Evolutionary conservation across 2,329 filamentous ascomycete species (phyloP).

Genomic region (Trichoderma hamatum): DNA sequence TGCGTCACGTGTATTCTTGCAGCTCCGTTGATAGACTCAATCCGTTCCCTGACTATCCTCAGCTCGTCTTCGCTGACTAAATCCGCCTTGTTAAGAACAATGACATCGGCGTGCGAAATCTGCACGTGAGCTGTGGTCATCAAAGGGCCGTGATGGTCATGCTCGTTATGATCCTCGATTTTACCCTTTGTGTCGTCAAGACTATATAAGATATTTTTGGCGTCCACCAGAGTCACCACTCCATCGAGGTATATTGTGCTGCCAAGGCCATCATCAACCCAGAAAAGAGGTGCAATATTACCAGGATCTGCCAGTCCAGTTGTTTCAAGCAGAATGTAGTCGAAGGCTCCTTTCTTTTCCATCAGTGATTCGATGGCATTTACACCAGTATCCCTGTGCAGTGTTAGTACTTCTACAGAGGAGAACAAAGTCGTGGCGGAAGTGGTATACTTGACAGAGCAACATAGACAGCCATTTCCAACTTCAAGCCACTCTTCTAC

Average conservation of each 20-base stretch:
- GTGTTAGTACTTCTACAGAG: background rate
- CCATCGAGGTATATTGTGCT: constrained; percentile 96
- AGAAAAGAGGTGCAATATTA: constrained; percentile 93
- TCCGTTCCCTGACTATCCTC: constrained; percentile 66
- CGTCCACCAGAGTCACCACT: constrained; percentile 93
- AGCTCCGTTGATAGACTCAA: constrained; percentile 84
- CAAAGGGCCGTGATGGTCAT: constrained; percentile 62
- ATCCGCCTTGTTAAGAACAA: constrained; percentile 93
- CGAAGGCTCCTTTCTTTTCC: constrained; percentile 89
- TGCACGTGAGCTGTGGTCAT: constrained; percentile 94
- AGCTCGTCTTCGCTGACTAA: constrained; percentile 74
- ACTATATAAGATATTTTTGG: constrained; percentile 83
- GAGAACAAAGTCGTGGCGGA: background rate
- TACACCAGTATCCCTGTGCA: constrained; percentile 78
- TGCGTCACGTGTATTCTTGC: constrained; percentile 83
- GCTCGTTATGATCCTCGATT: constrained; percentile 55
- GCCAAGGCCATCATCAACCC: constrained; percentile 94
- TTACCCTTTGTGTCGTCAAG: constrained; percentile 72
- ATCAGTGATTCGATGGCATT: constrained; percentile 95
- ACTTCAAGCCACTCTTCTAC: constrained; percentile 95
- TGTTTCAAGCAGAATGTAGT: constrained; percentile 96
- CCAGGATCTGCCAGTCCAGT: constrained; percentile 94
- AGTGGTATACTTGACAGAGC: constrained; percentile 80
- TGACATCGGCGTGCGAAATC: constrained; percentile 93
- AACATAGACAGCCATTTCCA: constrained; percentile 96